These are phyloP conservation scores for Leishmania tarentolae DNA, from an alignment of 208 protist genomes.

Conservation along the genomic window DNA sequence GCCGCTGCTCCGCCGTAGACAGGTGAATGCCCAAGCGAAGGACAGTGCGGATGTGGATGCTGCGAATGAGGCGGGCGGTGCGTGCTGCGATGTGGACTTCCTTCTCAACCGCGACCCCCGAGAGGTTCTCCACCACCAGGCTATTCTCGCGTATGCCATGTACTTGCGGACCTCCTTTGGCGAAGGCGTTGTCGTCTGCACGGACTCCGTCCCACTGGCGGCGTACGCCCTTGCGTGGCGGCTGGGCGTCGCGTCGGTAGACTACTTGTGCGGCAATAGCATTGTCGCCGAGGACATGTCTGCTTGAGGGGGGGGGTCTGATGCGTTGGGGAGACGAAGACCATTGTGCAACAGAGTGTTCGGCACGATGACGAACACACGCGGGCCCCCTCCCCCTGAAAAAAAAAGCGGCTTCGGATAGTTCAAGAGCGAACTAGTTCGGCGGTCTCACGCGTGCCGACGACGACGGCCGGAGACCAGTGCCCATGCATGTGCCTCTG, in stretches of 20 bases:
- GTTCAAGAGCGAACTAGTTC: background rate
- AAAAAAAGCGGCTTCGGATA: background rate
- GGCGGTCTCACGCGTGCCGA: background rate
- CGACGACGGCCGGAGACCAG: background rate
- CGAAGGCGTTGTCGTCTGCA: slow-evolving; percentile 57
- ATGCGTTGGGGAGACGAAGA: background rate
- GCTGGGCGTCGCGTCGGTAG: slow-evolving; percentile 56
- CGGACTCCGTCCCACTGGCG: slow-evolving; percentile 64
- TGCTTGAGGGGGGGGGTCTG: background rate
- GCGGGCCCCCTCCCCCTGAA: background rate
- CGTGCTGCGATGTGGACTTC: slow-evolving; percentile 32
- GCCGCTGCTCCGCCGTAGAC: slow-evolving; percentile 24
- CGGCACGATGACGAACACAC: background rate
- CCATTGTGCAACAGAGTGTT: background rate
- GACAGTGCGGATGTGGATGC: background rate
- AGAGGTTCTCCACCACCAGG: slow-evolving; percentile 42
- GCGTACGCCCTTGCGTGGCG: slow-evolving; percentile 68
- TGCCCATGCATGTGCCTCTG: background rate
- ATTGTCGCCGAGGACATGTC: background rate
- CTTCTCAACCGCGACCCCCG: slow-evolving; percentile 50
- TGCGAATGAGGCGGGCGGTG: background rate
- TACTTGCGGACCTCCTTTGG: slow-evolving; percentile 39
- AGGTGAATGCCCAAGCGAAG: background rate
- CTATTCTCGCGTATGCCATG: slow-evolving; percentile 53
- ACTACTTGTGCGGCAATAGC: slow-evolving; percentile 14